Evolutionary conservation across 116 monocot species (phyloP), one percentile per base, ranked within the genome.

Genomic region (Phalaenopsis hybrid): DNA sequence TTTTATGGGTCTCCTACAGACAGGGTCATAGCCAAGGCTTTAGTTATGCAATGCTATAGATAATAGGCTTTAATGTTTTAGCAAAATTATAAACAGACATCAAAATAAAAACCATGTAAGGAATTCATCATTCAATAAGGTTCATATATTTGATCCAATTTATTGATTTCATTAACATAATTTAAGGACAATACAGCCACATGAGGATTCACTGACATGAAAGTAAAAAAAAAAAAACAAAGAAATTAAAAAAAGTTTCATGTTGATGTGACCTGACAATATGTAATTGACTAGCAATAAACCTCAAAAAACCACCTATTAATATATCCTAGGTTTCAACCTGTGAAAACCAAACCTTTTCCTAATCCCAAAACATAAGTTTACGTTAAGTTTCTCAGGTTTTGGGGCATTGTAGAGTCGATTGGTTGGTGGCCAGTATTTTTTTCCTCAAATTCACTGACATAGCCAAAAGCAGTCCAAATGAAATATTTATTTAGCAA

Each of bases 1-100:
- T 86, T 98, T 93, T 84, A 90, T 83, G 15, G 98, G 98, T 74
- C 85, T 92, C 91, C 98, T 98, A 77, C 51, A 78, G 25, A 77
- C 25, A 77, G 6, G 45, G 45, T n/a, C 46, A 75, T 45, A 46
- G 43, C 45, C 15, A 75, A 45, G 20, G 8, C 20, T 43, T 45
- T 46, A 46, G 46, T 45, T 20, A 44, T 63, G 8, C 21, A 23
- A 63, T 37, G 16, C 12, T 37, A 72, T 37, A 4, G 72, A 72
- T 0, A 72, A 72, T 34, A 37, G 31, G 9, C 72, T 37, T 12
- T 12, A 23, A 34, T 2, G 6, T 8, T 68, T 67, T 21, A 25
- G 28, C 23, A 68, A 68, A 68, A 6, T 59, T 5, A 57, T 57
- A 8, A 11, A 57, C 28, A 68, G 37, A 72, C 34, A 37, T 41